Evolutionary conservation across 2,329 filamentous ascomycete genomes (phyloP).

Genomic region (Fusarium nodosum): DNA sequence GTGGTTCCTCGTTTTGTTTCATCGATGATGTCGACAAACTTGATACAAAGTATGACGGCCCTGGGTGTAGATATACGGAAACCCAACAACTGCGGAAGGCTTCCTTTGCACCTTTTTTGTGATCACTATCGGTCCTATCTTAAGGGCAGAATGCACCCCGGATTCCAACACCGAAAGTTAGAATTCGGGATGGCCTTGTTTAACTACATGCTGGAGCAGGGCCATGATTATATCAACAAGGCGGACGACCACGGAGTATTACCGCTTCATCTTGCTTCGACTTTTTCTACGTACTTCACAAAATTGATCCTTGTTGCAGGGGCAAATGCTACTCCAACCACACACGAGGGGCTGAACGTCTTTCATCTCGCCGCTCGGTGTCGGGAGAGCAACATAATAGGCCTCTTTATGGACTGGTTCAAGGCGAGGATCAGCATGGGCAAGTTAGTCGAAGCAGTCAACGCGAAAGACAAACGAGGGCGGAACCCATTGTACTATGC

Average conservation of each 20-base stretch:
- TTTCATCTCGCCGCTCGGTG: conserved; percentile 58
- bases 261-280: conserved; percentile 44
- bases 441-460: neutral
- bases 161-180: neutral
- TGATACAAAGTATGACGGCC: neutral
- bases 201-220: neutral
- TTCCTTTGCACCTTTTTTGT: conserved; percentile 3
- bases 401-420: conserved; percentile 45
- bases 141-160: rapidly evolving
- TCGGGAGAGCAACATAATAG: conserved; percentile 54
- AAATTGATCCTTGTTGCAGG: conserved; percentile 54
- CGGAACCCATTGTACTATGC: conserved; percentile 48
- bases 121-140: neutral
- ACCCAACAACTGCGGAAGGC: neutral
- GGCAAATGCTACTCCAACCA: conserved; percentile 52
- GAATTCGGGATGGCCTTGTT: neutral
- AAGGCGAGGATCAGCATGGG: rapidly evolving
- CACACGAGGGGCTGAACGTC: conserved; percentile 54
- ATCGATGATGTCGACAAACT: neutral
- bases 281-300: conserved; percentile 40
- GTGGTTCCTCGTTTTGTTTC: neutral
- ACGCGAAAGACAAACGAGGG: neutral
- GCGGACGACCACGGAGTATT: conserved; percentile 35
- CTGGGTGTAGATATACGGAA: neutral
- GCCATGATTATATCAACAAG: neutral